Evolutionary conservation across 305 asterid species (phyloP), one percentile per base, ranked within the genome.

Genomic region (Fraxinus floribunda): DNA sequence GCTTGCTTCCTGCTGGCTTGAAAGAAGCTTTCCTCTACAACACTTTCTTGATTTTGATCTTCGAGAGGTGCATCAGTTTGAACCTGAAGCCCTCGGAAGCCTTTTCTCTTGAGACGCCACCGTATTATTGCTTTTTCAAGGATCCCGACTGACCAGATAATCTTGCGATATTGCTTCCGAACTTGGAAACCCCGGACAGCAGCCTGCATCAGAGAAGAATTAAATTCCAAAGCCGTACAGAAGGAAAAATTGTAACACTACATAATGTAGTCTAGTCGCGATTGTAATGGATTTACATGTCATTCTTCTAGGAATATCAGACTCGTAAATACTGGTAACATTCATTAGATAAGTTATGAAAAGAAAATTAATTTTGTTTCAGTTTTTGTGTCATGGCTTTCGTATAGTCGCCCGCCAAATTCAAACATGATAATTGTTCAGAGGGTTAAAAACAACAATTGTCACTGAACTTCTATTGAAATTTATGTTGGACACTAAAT

Each of bases 41-140:
- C 90, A 82, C 82, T 76, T 73, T 85, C 95, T 87, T 87, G 88
- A 82, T 84, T 87, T n/a, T 87, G 85, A 75, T 91, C 92, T 9
- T 52, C 34, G 49, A 72, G 60, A 29, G 75, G 36, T 85, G 82
- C 84, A 70, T 77, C 85, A 5, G 89, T 83, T 20, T 88, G 86
- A 81, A 90, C 91, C 82, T 97, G 94, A 87, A 93, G 91, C 76
- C 99, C 97, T 24, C 99, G 95, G 77, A 97, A 86, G 75, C 99
- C 98, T 88, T 92, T 97, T 81, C 97, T 90, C 92, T 90, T 97
- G 84, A 92, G 86, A 73, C 97, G 97, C 99, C 99, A 97, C 5
- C 98, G 94, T 44, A 97, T 87, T 77, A 97, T 87, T 57, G 95
- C 98, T 84, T 97, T 97, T 88, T 97, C 99, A 62, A 97, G 89